These are phyloP conservation scores for Ilex asprella DNA, from an alignment of 257 asterid species.

Conservation along the genomic window DNA sequence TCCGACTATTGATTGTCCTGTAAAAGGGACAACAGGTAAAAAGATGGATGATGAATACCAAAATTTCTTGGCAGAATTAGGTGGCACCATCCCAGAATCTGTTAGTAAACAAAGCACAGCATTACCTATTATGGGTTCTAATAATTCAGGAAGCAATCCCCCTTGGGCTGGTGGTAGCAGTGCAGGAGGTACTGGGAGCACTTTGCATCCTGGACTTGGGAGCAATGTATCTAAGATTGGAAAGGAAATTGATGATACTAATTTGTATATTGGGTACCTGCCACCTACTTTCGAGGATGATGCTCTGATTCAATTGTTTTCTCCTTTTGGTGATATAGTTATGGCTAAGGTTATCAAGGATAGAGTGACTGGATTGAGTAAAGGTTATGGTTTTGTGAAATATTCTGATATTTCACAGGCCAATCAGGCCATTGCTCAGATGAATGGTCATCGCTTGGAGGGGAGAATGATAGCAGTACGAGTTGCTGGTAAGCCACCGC, in stretches of 20 bases:
- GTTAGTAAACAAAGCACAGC: not conserved
- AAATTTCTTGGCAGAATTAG: not conserved
- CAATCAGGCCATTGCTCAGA: constrained; percentile 21
- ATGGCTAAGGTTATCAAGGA: constrained; percentile 21
- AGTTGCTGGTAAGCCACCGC: constrained; percentile 21
- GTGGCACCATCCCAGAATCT: constrained; percentile 2
- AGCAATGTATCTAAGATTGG: not conserved
- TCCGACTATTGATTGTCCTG: constrained; percentile 21
- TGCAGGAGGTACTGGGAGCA: not conserved
- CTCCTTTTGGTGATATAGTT: constrained; percentile 26
- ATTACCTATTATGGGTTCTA: not conserved
- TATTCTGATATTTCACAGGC: constrained; percentile 22
- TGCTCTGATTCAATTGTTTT: constrained; percentile 25
- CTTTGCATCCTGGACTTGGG: not conserved
- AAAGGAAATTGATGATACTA: constrained; percentile 19
- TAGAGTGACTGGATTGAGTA: constrained; percentile 25
- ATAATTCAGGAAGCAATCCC: not conserved
- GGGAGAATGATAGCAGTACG: constrained; percentile 27
- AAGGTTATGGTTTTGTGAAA: constrained; percentile 33
- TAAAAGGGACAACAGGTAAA: not conserved
- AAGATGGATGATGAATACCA: not conserved
- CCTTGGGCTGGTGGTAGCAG: not conserved
- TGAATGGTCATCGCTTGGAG: constrained; percentile 28
- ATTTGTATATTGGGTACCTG: constrained; percentile 25
- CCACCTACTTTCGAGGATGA: constrained; percentile 17